Percentiles rank a stretch among this genome's conserved stretches.
Evolutionary conservation across 2,329 filamentous ascomycete species (phyloP).

Genomic region (Alternaria metachromatica): DNA sequence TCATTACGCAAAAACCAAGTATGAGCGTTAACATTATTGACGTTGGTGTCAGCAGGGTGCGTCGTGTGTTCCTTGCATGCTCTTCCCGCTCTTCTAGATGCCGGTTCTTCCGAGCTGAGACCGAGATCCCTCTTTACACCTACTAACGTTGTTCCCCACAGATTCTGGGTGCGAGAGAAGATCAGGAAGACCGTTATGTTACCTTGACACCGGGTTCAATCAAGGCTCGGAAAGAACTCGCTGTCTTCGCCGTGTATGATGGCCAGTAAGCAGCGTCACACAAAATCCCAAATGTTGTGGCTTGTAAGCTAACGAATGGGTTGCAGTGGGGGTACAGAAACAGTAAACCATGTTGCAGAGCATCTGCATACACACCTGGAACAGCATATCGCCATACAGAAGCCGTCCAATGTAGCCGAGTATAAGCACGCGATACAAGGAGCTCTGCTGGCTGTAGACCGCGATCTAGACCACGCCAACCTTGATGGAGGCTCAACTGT

Average conservation of each 20-base stretch:
- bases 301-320: constrained; percentile 5
- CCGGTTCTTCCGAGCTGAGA: constrained; percentile 5
- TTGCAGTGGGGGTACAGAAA: constrained; percentile 27
- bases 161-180: constrained; percentile 28
- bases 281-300: not conserved
- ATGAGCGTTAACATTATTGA: constrained; percentile 24
- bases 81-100: not conserved
- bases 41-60: constrained; percentile 23
- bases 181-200: constrained; percentile 34
- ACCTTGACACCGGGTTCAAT: constrained; percentile 22
- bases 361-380: constrained; percentile 29
- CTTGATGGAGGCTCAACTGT: constrained; percentile 33
- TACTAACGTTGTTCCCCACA: constrained; percentile 23
- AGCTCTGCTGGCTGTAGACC: constrained; percentile 28
- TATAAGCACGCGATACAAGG: constrained; percentile 32
- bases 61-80: constrained; percentile 9
- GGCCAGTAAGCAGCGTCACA: constrained; percentile 25
- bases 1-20: not conserved
- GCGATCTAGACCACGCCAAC: constrained; percentile 21
- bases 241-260: constrained; percentile 32
- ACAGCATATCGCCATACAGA: constrained; percentile 21
- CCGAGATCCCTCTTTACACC: not conserved
- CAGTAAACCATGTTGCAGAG: constrained; percentile 22
- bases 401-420: constrained; percentile 20
- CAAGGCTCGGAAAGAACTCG: constrained; percentile 30